Percentiles rank a stretch among this genome's conserved stretches.
These are phyloP conservation scores for Yamadazyma scolyti DNA, from an alignment of 805 yeast genomes.

Conservation along the genomic window DNA sequence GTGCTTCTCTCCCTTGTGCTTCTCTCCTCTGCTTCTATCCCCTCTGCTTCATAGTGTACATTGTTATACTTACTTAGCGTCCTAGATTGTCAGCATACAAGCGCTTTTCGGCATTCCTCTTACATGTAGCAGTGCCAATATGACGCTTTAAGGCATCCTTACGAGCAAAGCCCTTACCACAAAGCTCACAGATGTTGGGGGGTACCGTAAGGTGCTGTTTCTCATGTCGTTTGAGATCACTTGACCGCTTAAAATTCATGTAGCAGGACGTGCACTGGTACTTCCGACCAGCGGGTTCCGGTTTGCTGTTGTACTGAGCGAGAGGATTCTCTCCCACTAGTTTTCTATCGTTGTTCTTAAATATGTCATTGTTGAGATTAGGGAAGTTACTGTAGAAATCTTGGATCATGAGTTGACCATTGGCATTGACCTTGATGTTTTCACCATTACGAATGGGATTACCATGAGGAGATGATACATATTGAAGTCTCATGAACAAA, in stretches of 20 bases:
- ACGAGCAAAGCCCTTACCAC: conserved; percentile 82
- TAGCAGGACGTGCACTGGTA: conserved; percentile 59
- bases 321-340: conserved; percentile 11
- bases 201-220: conserved; percentile 69
- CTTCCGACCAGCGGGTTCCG: conserved; percentile 22
- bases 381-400: conserved; percentile 41
- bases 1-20: too few species aligned
- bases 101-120: conserved; percentile 59
- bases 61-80: too few species aligned
- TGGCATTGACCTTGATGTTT: conserved; percentile 30
- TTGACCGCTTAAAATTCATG: conserved; percentile 61
- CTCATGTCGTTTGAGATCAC: conserved; percentile 71
- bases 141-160: conserved; percentile 81
- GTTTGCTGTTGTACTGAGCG: background rate
- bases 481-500: conserved; percentile 55
- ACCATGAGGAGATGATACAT: conserved; percentile 58
- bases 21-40: too few species aligned
- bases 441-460: conserved; percentile 38
- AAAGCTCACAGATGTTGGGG: conserved; percentile 69
- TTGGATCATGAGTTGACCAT: conserved; percentile 41
- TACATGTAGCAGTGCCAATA: conserved; percentile 69
- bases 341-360: conserved; percentile 9
- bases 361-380: conserved; percentile 39
- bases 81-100: conserved; percentile 30
- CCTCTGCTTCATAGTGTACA: too few species aligned